Evolutionary conservation across 108 stramenopile species (phyloP).

Genomic region (Conticribra guillardii): DNA sequence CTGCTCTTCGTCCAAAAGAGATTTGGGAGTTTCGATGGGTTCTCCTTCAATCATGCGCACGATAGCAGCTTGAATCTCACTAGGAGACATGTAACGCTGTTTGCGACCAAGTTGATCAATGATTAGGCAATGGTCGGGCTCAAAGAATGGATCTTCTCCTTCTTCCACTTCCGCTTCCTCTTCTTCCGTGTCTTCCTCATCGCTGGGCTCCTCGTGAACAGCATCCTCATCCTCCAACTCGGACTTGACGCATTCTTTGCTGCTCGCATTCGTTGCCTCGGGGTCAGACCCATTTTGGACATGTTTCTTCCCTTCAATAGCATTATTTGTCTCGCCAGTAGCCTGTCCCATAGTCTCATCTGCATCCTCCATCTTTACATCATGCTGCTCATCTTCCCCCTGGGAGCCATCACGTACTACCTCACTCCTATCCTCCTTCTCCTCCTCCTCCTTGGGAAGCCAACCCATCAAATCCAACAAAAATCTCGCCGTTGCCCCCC

Average conservation of each 20-base stretch:
- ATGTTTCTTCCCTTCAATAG: too few species aligned
- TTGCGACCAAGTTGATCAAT: constrained; percentile 49
- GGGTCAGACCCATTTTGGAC: too few species aligned
- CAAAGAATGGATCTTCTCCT: constrained; percentile 38
- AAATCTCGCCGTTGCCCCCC: constrained; percentile 23
- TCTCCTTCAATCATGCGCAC: constrained; percentile 31
- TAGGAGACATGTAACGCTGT: constrained; percentile 42
- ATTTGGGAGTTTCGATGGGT: constrained; percentile 31
- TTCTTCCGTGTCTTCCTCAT: neutral
- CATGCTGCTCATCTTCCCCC: too few species aligned
- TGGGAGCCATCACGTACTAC: too few species aligned
- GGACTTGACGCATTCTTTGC: too few species aligned
- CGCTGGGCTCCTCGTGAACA: too few species aligned
- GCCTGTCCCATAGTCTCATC: too few species aligned
- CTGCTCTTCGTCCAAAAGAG: constrained; percentile 40
- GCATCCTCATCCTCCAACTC: too few species aligned
- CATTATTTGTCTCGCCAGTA: too few species aligned
- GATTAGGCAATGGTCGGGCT: constrained; percentile 33
- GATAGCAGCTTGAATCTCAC: constrained; percentile 42
- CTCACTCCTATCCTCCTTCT: neutral
- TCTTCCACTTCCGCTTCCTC: constrained; percentile 10
- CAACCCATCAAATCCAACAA: constrained; percentile 33
- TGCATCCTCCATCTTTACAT: too few species aligned
- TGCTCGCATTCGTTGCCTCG: too few species aligned
- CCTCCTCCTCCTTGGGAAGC: constrained; percentile 17